Base-by-base conservation (phyloP, 1,139 yeast genomes). In the Debaryomyces sp. region DNA sequence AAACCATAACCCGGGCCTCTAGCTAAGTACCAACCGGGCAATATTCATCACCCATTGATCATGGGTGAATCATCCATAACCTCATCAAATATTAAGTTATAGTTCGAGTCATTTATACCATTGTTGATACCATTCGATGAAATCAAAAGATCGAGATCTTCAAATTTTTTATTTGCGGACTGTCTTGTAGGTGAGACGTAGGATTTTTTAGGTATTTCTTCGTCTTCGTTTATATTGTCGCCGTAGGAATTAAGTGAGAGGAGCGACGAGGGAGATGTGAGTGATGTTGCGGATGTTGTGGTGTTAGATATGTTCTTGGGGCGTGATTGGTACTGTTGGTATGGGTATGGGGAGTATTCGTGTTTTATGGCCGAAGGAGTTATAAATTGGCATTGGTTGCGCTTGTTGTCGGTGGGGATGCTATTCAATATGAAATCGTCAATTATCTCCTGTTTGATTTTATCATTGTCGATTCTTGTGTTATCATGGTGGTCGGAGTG, bases 361-460 rank as follows among this genome's bases (percentile, higher is more conserved):
- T 51, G 47, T 39, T 55, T 58, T 46, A 61, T 59, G 10, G 55
- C 50, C 5, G 58, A 45, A 2, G 66, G 64, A 2, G 60, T 54
- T 15, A 60, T 52, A 46, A 53, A 62, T 46, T 51, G 53, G 43
- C 45, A 53, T 45, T 50, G 41, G 34, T 24, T 48, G 6, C 43
- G 43, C 26, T 42, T 47, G 46, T 47, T 46, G 17, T 59, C 64
- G 35, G 63, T 70, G 48, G 73, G 73, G 24, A 73, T 70, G 50
- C 71, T 73, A 58, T 73, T 73, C 51, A 73, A 60, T 44, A 62
- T 54, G 53, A 73, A 73, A 54, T 73, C 78, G 50, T 73, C 74
- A 44, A 71, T 71, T 49, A 72, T 72, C 50, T 73, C 77, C 52
- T 72, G 76, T 53, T 73, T 74, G 54, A 73, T 66, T 49, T 67